Conservation (phyloP, 2,329 filamentous ascomycete species). For the Stachybotrys echinatus region DNA sequence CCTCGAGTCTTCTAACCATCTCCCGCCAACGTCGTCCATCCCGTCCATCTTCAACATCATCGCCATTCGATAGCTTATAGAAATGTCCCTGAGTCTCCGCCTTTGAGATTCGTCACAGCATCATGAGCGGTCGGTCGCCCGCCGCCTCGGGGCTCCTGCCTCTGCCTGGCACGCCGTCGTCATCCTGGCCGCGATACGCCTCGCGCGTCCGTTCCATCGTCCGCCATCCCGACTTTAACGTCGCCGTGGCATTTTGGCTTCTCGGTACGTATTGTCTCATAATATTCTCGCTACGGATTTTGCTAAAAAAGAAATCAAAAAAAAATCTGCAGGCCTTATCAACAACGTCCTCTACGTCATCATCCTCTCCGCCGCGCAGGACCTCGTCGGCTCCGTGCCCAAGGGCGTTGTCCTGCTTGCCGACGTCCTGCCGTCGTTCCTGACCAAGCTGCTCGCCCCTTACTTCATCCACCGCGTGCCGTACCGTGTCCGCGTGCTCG, state of each 20-base stretch:
- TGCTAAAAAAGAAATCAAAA: no score
- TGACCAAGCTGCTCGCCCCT: slow-evolving; percentile 81
- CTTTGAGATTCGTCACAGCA: no score
- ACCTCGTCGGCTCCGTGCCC: slow-evolving; percentile 87
- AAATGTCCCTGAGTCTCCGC: no score
- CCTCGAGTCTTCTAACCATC: no score
- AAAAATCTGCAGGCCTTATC: slow-evolving; percentile 46
- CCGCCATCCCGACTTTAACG: slow-evolving; percentile 61
- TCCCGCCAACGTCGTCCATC: no score
- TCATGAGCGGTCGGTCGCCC: no score
- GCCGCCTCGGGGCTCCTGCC: no score
- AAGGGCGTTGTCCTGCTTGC: slow-evolving; percentile 91
- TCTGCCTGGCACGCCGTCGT: slow-evolving; percentile 52
- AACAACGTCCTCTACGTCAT: slow-evolving; percentile 99
- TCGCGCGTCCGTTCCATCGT: slow-evolving; percentile 61
- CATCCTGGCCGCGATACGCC: slow-evolving; percentile 70
- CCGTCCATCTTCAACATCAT: slow-evolving; percentile 13
- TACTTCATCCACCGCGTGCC: slow-evolving; percentile 90
- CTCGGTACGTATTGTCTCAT: slow-evolving; percentile 58
- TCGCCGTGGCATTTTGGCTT: slow-evolving; percentile 83
- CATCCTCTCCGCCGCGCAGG: slow-evolving; percentile 89
- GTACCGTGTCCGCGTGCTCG: slow-evolving; percentile 67
- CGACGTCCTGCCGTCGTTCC: slow-evolving; percentile 85
- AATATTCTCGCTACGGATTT: not conserved
- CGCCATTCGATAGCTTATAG: no score